A percentile compares a stretch with the other conserved stretches of the same genome.
phyloP scores from a whole-genome alignment of 2,329 filamentous ascomycete genomes.

The Aspergillus alliaceus region DNA sequence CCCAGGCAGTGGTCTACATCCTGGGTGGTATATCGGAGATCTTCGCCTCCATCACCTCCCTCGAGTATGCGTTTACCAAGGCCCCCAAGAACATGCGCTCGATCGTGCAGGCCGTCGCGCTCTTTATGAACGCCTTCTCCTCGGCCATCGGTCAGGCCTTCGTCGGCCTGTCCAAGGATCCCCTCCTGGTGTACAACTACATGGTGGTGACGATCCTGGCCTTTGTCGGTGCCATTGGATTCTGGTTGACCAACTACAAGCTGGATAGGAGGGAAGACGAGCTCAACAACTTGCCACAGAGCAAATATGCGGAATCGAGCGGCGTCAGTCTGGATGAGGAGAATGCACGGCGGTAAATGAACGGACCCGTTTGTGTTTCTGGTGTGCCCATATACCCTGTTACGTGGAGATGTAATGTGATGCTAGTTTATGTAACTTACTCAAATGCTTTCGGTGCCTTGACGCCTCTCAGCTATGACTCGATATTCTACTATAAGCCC shows the following conservation, averaged over 20 bases:
- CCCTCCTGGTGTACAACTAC: slow-evolving; percentile 73
- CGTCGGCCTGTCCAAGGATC: slow-evolving; percentile 61
- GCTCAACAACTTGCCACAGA: slow-evolving; percentile 52
- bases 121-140: slow-evolving; percentile 70
- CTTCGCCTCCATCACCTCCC: slow-evolving; percentile 60
- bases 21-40: slow-evolving; percentile 60
- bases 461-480: background rate
- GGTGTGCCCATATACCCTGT: background rate
- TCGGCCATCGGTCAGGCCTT: slow-evolving; percentile 71
- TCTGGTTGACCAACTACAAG: slow-evolving; percentile 68
- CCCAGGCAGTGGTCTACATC: slow-evolving; percentile 51
- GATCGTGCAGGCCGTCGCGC: slow-evolving; percentile 67
- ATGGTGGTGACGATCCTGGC: slow-evolving; percentile 62
- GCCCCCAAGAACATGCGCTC: slow-evolving; percentile 79
- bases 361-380: background rate
- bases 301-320: slow-evolving; percentile 12
- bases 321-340: slow-evolving; percentile 15
- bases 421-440: background rate
- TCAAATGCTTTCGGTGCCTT: background rate
- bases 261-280: slow-evolving; percentile 68
- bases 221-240: slow-evolving; percentile 60
- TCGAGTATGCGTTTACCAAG: slow-evolving; percentile 77
- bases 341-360: background rate
- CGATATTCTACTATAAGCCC: no score
- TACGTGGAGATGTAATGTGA: background rate